A percentile compares a stretch with the other conserved stretches of the same genome.
These are phyloP conservation scores for Ophiostoma populinum DNA, from an alignment of 2,329 filamentous ascomycete genomes.

Conservation along the genomic window DNA sequence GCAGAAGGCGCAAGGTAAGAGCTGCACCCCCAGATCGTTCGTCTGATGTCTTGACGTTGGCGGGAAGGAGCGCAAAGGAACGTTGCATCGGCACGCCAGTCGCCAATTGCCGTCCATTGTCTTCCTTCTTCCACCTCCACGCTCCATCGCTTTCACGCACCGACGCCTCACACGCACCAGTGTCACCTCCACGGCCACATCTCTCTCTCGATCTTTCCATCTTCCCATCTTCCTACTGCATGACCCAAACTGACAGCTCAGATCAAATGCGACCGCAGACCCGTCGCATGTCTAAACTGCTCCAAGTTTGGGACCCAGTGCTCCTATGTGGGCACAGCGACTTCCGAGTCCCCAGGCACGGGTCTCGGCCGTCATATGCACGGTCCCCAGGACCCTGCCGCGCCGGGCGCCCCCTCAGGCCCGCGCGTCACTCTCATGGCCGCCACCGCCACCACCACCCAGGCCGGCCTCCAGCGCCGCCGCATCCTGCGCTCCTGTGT, in stretches of 20 bases:
- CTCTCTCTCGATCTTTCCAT: background rate
- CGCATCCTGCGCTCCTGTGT: slow-evolving; percentile 28
- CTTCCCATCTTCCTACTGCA: background rate
- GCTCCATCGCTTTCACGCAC: no score
- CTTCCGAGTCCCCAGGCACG: slow-evolving; percentile 3
- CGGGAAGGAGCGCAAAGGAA: background rate
- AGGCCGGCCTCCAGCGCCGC: slow-evolving; percentile 6
- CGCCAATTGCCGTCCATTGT: no score
- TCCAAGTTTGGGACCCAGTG: slow-evolving; percentile 7
- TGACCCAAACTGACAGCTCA: background rate
- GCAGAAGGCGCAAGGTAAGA: slow-evolving; percentile 7
- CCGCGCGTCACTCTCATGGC: background rate
- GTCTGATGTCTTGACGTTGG: no score
- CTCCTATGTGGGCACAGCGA: slow-evolving; percentile 6
- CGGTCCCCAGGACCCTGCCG: no score
- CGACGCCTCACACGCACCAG: no score
- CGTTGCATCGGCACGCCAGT: no score
- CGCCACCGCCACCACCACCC: slow-evolving; percentile 1
- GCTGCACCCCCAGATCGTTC: background rate
- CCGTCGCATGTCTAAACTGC: slow-evolving; percentile 6
- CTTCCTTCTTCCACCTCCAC: no score
- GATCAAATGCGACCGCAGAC: slow-evolving; percentile 8
- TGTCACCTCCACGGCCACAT: background rate
- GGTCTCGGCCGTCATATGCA: slow-evolving; percentile 3
- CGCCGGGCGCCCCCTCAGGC: background rate